Base-by-base conservation (phyloP, 2,329 filamentous ascomycete species). In the Aureobasidium sp. region DNA sequence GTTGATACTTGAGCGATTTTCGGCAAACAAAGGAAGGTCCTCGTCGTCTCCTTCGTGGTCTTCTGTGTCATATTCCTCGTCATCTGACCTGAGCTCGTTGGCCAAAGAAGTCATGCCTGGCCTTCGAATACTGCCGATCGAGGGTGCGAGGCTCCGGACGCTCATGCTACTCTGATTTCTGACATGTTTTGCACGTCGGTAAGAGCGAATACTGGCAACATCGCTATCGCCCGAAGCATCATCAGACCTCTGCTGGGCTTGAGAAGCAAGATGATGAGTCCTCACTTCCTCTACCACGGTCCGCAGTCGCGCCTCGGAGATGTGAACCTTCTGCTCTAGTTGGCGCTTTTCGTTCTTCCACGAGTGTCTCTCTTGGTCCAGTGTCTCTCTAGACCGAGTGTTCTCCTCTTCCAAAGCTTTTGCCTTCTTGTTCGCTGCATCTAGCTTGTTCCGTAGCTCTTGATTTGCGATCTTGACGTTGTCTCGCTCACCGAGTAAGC, bases 301-400 rank as follows among this genome's bases (percentile, higher is more conserved):
- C 71, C 93, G 94, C 59, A 99, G 74, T 38, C 93, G 86, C 31
- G 82, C 89, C 74, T 99, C 94, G 1, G 91, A 88, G n/a, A 96
- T 82, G 71, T 97, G 92, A 15, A 96, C 77, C 66, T 89, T 90
- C 60, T 89, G 85, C 73, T 99, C 93, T 63, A 90, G 81, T 60
- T 84, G 88, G 59, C 92, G 85, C 68, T 85, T 88, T 71, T 95
- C 91, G 49, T 87, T 85, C 13, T 92, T 87, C 91, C 92, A 97
- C 2, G 78, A 78, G 59, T 93, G 86, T 70, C 88, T 94, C 65
- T 99, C 94, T 57, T 84, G 85, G 11, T 87, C 85, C 89, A 90
- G 96, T 61, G 91, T 80, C 57, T 85, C 81, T 68, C 95, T 89
- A 6, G 87, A 84, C 33, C 87, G 84, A 66, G 89, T 84, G 0